Conservation (phyloP, 2,329 filamentous ascomycete genomes). For the Bipolaris gigantea region DNA sequence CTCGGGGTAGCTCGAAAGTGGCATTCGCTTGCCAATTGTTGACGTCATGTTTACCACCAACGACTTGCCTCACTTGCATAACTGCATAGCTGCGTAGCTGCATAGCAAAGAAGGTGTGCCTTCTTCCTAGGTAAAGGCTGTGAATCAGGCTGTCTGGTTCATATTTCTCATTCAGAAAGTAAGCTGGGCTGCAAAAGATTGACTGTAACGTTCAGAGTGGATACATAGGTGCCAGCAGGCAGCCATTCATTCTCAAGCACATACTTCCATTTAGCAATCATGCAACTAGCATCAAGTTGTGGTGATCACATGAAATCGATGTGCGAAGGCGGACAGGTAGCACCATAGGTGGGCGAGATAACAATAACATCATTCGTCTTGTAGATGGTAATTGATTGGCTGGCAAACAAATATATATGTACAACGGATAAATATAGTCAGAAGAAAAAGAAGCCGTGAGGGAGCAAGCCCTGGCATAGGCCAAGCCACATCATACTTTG, state of each 20-base stretch:
- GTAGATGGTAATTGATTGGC: background rate
- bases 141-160: too few species aligned
- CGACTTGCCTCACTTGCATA: background rate
- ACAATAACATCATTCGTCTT: background rate
- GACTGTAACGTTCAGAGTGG: too few species aligned
- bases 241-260: too few species aligned
- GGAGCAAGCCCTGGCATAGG: background rate
- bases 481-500: background rate
- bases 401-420: background rate
- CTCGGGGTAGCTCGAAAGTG: conserved; percentile 1
- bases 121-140: background rate
- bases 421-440: background rate
- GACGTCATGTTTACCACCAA: background rate
- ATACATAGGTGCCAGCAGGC: too few species aligned
- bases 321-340: too few species aligned
- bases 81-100: background rate
- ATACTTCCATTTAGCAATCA: too few species aligned
- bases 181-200: too few species aligned
- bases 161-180: too few species aligned
- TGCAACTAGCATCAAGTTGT: background rate
- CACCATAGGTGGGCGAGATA: background rate
- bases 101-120: background rate
- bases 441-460: background rate
- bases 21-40: background rate
- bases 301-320: background rate